Percentiles rank a stretch among this genome's conserved stretches.
These are phyloP conservation scores for Monosporascus sp. DNA, from an alignment of 2,329 filamentous ascomycete genomes.

Conservation along the genomic window DNA sequence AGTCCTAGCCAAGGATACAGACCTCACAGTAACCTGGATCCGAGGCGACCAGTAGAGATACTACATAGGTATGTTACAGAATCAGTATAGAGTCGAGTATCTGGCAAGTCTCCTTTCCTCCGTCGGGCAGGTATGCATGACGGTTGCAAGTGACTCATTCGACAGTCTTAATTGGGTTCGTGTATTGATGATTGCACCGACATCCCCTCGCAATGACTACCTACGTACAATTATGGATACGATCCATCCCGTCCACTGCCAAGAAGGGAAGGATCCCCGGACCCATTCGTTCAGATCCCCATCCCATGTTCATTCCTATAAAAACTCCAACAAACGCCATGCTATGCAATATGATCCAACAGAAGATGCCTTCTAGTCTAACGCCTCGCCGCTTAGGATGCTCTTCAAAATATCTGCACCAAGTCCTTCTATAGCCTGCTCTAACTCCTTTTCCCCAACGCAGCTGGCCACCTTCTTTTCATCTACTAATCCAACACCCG, in stretches of 20 bases:
- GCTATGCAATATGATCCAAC: slow-evolving; percentile 18
- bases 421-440: slow-evolving; percentile 59
- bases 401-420: slow-evolving; percentile 56
- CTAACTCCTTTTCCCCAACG: slow-evolving; percentile 74
- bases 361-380: slow-evolving; percentile 37
- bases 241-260: background rate
- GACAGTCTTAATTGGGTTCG: background rate
- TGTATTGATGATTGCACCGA: background rate
- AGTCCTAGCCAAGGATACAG: background rate
- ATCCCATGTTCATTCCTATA: background rate
- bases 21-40: background rate
- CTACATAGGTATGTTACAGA: too few species aligned
- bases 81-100: too few species aligned
- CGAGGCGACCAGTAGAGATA: too few species aligned
- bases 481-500: slow-evolving; percentile 50
- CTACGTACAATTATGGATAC: too few species aligned
- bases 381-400: slow-evolving; percentile 56
- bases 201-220: too few species aligned
- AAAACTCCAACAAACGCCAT: slow-evolving; percentile 4
- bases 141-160: background rate
- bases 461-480: slow-evolving; percentile 75
- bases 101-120: too few species aligned
- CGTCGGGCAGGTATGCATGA: background rate
- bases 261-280: background rate
- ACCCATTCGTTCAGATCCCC: background rate